Base-by-base conservation (phyloP, 768 basidiomycete genomes). In the Pleurotus giganteus region DNA sequence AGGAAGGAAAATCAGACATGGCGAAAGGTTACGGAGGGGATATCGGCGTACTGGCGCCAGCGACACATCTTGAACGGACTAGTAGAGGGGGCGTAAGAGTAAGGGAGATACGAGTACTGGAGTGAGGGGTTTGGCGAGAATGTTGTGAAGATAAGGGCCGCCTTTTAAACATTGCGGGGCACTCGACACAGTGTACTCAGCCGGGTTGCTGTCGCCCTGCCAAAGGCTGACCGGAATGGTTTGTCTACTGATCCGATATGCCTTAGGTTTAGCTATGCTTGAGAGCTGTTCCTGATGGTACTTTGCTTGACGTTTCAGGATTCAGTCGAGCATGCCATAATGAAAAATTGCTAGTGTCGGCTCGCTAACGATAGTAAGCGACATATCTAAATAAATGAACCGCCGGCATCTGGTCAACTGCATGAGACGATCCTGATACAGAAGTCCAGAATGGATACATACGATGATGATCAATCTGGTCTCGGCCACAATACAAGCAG, bases 11-110 rank as follows among this genome's bases (percentile, higher is more conserved):
- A 17, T 15, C 21, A 9, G n/a, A 7, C 19, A 11, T 36, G 12
- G n/a, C 2, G 5, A 17, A 54, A 29, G 61, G 43, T 44, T 43
- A 23, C 8, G 26, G 21, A 58, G 23, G 39, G 29, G 5, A 31
- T 24, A 49, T 17, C 36, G 4, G 24, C 79, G 67, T 61, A 84
- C 82, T 76, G 80, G 70, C 82, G 79, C 63, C 69, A 74, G 62
- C 71, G 72, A 67, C 82, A 84, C 82, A 84, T 83, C 13, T 29
- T 67, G 47, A 49, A 43, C 54, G 34, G 52, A 57, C 53, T 41
- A 53, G 45, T 58, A 21, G 47, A 42, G 32, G 54, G 39, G 52
- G 53, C 28, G 63, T 44, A 45, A 54, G 55, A 47, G 27, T 27
- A 32, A 50, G 29, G 60, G 27, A 44, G 27, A 58, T 19, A n/a